These are phyloP conservation scores for Calonectria naviculata DNA, from an alignment of 2,329 filamentous ascomycete species.

Conservation along the genomic window DNA sequence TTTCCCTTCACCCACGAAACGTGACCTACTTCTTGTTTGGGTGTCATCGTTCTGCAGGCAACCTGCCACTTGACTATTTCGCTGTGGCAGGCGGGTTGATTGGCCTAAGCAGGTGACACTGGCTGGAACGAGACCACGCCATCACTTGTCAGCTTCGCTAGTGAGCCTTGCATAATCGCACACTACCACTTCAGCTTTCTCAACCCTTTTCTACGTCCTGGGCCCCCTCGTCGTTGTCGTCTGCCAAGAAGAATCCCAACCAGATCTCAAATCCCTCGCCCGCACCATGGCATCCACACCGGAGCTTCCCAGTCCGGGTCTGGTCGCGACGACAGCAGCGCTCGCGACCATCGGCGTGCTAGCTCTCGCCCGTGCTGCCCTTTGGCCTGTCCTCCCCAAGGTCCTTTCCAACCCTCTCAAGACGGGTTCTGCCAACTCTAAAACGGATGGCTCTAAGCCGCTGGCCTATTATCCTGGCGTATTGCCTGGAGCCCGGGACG, in stretches of 20 bases:
- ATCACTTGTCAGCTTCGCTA: conserved; percentile 6
- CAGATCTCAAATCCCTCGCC: neutral
- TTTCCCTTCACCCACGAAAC: neutral
- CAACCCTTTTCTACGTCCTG: neutral
- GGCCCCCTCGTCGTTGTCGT: neutral
- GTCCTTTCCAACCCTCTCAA: conserved; percentile 58
- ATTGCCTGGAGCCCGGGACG: conserved; percentile 79
- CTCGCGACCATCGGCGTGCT: conserved; percentile 55
- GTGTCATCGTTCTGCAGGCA: neutral
- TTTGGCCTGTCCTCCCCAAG: conserved; percentile 53
- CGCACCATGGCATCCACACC: conserved; percentile 7
- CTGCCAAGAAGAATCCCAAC: neutral
- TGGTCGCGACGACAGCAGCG: conserved; percentile 53
- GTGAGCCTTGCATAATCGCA: conserved; percentile 4
- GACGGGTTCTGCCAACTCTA: conserved; percentile 52
- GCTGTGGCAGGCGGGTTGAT: neutral
- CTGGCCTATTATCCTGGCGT: conserved; percentile 73
- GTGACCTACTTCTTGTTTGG: neutral
- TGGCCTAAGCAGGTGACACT: neutral
- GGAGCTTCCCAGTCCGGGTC: conserved; percentile 34
- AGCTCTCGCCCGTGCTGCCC: conserved; percentile 44
- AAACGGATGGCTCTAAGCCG: conserved; percentile 45
- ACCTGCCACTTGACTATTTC: neutral
- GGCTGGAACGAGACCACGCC: neutral
- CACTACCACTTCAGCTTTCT: neutral